phyloP scores from a whole-genome alignment of 768 basidiomycete genomes.

The Mrakia frigida region DNA sequence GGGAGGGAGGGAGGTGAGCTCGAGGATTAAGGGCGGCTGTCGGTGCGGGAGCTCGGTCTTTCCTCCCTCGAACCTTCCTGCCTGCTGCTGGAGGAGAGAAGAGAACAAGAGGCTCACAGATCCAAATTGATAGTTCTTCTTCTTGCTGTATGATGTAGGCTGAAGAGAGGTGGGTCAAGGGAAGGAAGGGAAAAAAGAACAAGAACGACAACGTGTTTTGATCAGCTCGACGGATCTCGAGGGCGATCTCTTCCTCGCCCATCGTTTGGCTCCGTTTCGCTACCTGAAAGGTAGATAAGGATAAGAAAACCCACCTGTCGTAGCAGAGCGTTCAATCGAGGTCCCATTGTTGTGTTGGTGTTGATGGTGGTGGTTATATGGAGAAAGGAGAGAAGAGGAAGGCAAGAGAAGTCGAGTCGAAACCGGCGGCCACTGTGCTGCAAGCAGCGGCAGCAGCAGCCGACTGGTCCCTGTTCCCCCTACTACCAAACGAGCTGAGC shows the following conservation, averaged over 20 bases:
- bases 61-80: too few species aligned
- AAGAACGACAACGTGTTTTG: not conserved
- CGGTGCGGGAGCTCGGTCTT: not conserved
- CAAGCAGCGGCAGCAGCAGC: too few species aligned
- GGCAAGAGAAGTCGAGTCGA: not conserved
- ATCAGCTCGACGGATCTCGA: too few species aligned
- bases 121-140: constrained; percentile 28
- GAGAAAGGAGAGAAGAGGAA: not conserved
- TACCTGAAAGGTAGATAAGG: too few species aligned
- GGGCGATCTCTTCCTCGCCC: too few species aligned
- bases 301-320: not conserved
- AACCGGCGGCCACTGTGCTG: too few species aligned
- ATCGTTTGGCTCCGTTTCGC: too few species aligned
- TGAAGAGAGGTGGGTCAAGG: not conserved
- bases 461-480: too few species aligned
- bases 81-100: not conserved
- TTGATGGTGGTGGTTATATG: not conserved
- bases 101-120: not conserved
- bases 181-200: not conserved
- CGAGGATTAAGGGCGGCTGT: not conserved
- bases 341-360: constrained; percentile 8
- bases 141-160: constrained; percentile 21
- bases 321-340: not conserved
- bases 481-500: too few species aligned
- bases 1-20: not conserved